phyloP scores from a whole-genome alignment of 805 yeast species.

The Pichia scutulata region DNA sequence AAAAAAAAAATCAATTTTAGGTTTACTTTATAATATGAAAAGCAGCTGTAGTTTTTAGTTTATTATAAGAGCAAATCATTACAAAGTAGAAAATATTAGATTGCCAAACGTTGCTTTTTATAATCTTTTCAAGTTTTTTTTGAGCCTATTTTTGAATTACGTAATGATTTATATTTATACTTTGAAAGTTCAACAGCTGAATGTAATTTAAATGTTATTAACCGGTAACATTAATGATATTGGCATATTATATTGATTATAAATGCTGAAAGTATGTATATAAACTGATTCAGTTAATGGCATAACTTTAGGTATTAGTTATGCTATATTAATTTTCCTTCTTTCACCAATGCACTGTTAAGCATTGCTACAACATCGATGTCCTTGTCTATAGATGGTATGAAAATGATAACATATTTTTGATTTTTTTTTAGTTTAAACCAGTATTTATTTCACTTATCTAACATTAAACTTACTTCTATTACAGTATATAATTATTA shows the following conservation, averaged over 20 bases:
- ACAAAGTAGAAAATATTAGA: background rate
- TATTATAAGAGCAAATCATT: background rate
- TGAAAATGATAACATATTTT: background rate
- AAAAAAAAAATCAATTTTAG: background rate
- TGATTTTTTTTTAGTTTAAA: too few species aligned
- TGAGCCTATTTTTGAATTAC: too few species aligned
- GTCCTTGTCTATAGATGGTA: background rate
- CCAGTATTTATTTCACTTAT: too few species aligned
- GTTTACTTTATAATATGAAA: background rate
- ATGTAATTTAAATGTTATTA: background rate
- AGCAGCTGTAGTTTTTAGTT: too few species aligned
- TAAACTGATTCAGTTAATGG: background rate
- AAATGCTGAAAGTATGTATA: background rate
- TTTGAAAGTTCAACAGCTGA: background rate
- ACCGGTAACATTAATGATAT: background rate
- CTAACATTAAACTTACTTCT: background rate
- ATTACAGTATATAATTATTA: too few species aligned
- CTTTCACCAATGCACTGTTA: too few species aligned
- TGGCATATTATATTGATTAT: background rate
- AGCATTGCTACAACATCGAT: background rate
- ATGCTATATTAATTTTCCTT: too few species aligned
- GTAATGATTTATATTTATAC: background rate
- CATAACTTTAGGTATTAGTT: too few species aligned
- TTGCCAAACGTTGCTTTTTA: too few species aligned
- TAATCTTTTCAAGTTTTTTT: too few species aligned